Evolutionary conservation across 139 green algal species (phyloP), one percentile per base, ranked within the genome.

Genomic region (Auxenochlorella pyrenoidosa): DNA sequence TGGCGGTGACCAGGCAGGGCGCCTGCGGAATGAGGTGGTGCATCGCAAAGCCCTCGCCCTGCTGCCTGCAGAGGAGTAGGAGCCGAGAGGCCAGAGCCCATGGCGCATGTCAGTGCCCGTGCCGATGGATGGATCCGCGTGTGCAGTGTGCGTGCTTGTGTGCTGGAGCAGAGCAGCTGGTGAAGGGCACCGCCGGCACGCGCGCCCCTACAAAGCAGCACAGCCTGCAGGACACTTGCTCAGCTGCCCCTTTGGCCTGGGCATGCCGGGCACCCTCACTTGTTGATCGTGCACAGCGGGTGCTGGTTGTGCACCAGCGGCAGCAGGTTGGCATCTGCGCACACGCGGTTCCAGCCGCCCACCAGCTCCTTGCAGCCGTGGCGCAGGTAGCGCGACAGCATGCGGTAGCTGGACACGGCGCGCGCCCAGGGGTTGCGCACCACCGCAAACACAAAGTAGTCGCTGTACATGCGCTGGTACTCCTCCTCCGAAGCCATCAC

Each of bases 381-480:
- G 24, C 63, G 40, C 18, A 60, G 75, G 80, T 85, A 85, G 58
- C 80, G 59, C 40, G 80, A 71, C 40, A 85, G 80, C 80, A 85
- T 85, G 63, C 80, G 80, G 80, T 85, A 85, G 58, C 34, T 60
- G 40, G 63, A 77, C 26, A 85, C 80, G 0, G 80, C 80, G 36
- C 80, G 80, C 28, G 60, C 68, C 80, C 80, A 85, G 13, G 80
- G 80, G 80, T 85, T 85, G 80, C 80, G 80, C 63, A 76, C 80
- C 40, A 85, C 80, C 12, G 80, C 28, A 26, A 60, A 85, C 59
- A 76, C 80, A 76, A 85, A 85, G 80, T 85, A 85, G 40, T n/a
- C 15, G 63, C 34, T 22, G 66, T 77, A 85, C 80, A 85, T 34
- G 3, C 28, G 13, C 15, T 58, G 40, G 41, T 85, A 85, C 5